These are phyloP conservation scores for Cajanus cajan DNA, from an alignment of 306 rosid species.

Conservation along the genomic window DNA sequence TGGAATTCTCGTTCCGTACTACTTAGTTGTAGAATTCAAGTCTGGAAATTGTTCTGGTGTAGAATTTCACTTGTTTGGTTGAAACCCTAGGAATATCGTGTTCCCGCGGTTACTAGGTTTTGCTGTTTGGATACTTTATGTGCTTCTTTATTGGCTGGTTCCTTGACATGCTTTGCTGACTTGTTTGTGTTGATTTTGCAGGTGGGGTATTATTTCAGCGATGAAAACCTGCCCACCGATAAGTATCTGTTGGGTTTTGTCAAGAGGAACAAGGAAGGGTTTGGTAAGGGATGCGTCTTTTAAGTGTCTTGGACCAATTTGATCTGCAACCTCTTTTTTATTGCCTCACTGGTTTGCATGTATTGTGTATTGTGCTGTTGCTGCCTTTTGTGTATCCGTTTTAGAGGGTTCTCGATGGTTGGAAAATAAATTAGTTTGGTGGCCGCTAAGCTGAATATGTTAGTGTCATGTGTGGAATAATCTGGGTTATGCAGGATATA, in stretches of 20 bases:
- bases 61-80: not conserved
- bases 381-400: not conserved
- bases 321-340: not conserved
- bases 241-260: conserved; percentile 57
- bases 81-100: not conserved
- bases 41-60: not conserved
- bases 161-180: not conserved
- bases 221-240: conserved; percentile 76
- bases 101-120: conserved; percentile 8
- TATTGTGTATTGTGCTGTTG: not conserved
- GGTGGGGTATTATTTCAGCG: conserved; percentile 95
- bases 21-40: not conserved
- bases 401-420: not conserved
- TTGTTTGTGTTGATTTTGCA: conserved; percentile 39
- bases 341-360: not conserved
- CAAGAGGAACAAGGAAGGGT: conserved; percentile 90
- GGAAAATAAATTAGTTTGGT: not conserved
- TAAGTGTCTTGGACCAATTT: not conserved
- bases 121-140: not conserved
- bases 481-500: not conserved
- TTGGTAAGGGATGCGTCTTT: conserved; percentile 51
- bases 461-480: conserved; percentile 8
- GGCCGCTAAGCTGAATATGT: not conserved
- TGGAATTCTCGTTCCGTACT: not conserved
- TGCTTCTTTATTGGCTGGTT: not conserved